Conservation (phyloP, 78 protist species). For the Creolimax fragrantissima region DNA sequence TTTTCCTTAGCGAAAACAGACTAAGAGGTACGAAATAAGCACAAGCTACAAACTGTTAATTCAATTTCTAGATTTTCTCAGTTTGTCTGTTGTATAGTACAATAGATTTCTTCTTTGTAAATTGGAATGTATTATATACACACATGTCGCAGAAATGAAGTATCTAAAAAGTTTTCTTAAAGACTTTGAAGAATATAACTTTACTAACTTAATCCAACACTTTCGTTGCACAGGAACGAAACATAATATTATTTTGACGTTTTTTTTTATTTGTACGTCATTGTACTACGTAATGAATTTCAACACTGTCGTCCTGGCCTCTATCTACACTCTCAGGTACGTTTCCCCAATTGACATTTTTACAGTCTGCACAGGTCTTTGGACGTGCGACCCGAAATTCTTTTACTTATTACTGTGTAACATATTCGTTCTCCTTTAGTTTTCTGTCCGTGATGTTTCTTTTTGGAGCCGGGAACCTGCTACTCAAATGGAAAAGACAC, state of each 20-base stretch:
- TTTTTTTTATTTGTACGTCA: slow-evolving; percentile 53
- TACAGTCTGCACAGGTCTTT: no score
- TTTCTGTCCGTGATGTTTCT: slow-evolving; percentile 71
- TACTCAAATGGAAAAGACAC: slow-evolving; percentile 59
- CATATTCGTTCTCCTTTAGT: not conserved
- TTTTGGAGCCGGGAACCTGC: slow-evolving; percentile 63
- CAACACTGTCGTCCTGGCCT: slow-evolving; percentile 24
- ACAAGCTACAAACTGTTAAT: no score
- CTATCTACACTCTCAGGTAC: slow-evolving; percentile 56
- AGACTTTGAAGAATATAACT: no score
- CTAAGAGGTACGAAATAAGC: slow-evolving; percentile 25
- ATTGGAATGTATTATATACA: no score
- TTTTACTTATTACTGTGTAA: no score
- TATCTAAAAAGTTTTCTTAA: no score
- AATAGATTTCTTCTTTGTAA: no score
- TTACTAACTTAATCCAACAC: no score
- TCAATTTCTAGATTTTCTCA: no score
- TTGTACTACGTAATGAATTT: slow-evolving; percentile 45
- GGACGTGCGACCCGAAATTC: no score
- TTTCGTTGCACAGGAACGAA: slow-evolving; percentile 45
- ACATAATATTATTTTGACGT: slow-evolving; percentile 51
- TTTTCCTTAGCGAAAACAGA: slow-evolving; percentile 46
- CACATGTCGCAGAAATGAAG: no score
- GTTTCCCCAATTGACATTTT: not conserved
- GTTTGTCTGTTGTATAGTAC: no score